Percentiles rank a stretch among this genome's conserved stretches.
phyloP scores from a whole-genome alignment of 2,329 filamentous ascomycete genomes.

The Gnomoniopsis sp. region DNA sequence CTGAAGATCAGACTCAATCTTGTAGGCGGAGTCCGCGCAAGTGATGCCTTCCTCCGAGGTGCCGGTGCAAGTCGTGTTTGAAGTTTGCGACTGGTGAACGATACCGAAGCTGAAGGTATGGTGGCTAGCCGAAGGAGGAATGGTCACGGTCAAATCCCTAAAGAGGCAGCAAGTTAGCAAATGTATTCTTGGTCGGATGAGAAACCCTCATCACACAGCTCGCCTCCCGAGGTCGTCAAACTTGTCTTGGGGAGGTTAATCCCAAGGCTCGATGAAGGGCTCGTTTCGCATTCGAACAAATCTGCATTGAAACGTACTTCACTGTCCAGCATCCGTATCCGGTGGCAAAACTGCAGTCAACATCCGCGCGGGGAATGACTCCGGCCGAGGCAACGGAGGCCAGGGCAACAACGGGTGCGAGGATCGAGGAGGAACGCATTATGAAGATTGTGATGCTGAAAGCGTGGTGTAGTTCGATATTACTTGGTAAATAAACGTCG shows the following conservation, averaged over 20 bases:
- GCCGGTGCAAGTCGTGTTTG: background rate
- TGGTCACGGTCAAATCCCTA: background rate
- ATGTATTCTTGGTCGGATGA: no score
- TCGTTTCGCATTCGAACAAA: no score
- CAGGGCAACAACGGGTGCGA: background rate
- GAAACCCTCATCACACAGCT: no score
- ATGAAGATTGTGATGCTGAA: background rate
- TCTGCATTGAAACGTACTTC: background rate
- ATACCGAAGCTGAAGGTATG: background rate
- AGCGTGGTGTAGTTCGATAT: no score
- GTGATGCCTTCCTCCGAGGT: background rate
- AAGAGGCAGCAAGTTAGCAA: background rate
- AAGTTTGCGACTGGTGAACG: background rate
- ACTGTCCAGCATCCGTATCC: background rate
- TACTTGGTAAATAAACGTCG: no score
- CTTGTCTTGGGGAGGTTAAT: no score
- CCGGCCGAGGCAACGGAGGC: background rate
- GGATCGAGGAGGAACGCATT: background rate
- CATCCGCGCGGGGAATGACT: background rate
- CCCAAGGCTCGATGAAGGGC: no score
- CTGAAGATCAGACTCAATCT: background rate
- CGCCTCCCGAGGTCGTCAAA: no score
- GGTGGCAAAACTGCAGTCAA: background rate
- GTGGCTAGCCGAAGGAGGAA: background rate
- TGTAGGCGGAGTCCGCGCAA: background rate